These are phyloP conservation scores for Pouteria campechiana DNA, from an alignment of 179 eudicot genomes.

Conservation along the genomic window DNA sequence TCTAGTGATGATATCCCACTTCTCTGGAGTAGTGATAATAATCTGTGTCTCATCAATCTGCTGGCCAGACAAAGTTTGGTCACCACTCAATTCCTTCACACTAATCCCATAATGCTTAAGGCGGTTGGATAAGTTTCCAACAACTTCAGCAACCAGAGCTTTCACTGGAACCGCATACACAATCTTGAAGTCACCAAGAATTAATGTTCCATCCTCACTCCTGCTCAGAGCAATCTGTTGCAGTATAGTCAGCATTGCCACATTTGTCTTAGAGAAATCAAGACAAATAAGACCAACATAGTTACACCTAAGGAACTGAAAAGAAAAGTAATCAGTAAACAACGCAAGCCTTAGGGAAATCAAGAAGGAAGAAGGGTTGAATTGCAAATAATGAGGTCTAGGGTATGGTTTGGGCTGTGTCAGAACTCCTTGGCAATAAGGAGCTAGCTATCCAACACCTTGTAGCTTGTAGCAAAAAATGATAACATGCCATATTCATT, in stretches of 20 bases:
- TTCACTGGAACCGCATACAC: conserved; percentile 99
- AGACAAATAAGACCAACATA: too few relatives aligned
- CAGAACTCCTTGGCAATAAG: too few relatives aligned
- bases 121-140: conserved; percentile 82
- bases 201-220: conserved; percentile 61
- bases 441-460: too few relatives aligned
- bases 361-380: too few relatives aligned
- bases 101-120: conserved; percentile 64
- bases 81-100: conserved; percentile 98
- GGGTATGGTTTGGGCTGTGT: too few relatives aligned
- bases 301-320: too few relatives aligned
- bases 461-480: too few relatives aligned
- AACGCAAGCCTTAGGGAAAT: too few relatives aligned
- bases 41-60: conserved; percentile 97
- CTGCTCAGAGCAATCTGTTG: conserved; percentile 80
- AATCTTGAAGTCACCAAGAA: conserved; percentile 63
- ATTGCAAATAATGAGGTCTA: too few relatives aligned
- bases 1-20: conserved; percentile 96
- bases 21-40: conserved; percentile 96
- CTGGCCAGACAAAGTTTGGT: conserved; percentile 71
- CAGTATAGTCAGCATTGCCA: conserved; percentile 93
- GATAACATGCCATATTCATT: too few relatives aligned
- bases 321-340: too few relatives aligned
- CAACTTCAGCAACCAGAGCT: conserved; percentile 97
- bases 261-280: conserved; percentile 98